phyloP scores from a whole-genome alignment of 371 early-diverging fungal species.

The Paraphysoderma sedebokerense region DNA sequence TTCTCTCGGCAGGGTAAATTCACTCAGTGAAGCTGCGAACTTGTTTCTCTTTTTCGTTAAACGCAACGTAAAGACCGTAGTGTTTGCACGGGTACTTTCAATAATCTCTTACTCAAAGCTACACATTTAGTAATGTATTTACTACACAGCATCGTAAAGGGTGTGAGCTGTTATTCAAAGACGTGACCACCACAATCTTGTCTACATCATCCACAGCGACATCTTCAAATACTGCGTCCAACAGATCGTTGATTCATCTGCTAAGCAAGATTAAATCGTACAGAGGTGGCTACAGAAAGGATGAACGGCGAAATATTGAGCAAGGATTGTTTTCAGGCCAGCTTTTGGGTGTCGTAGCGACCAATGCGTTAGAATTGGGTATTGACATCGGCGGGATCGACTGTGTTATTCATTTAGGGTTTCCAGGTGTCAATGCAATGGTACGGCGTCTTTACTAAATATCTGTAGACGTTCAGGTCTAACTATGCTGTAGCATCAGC shows the following conservation, averaged over 20 bases:
- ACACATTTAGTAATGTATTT: no score
- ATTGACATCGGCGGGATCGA: conserved; percentile 44
- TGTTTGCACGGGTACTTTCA: no score
- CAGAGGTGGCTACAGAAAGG: conserved; percentile 39
- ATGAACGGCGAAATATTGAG: conserved; percentile 37
- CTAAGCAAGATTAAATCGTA: conserved; percentile 27
- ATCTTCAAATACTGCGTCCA: no score
- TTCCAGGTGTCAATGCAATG: conserved; percentile 2
- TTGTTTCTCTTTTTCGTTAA: conserved; percentile 6
- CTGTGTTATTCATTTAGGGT: conserved; percentile 9
- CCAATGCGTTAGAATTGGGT: conserved; percentile 51
- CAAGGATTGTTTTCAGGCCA: conserved; percentile 27
- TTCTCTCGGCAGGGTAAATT: no score
- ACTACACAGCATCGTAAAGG: conserved; percentile 25
- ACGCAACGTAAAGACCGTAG: conserved; percentile 10
- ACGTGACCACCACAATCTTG: no score
- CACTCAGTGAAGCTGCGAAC: conserved; percentile 10
- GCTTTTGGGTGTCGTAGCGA: conserved; percentile 34
- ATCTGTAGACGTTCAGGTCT: conserved; percentile 18
- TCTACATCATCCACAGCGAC: no score
- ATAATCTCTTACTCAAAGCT: no score
- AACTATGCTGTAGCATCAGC: conserved; percentile 31
- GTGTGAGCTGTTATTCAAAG: conserved; percentile 21
- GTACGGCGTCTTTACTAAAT: conserved; percentile 7
- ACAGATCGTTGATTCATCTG: conserved; percentile 6